These are phyloP conservation scores for Biscutella laevigata DNA, from an alignment of 441 rosid species.

Conservation along the genomic window DNA sequence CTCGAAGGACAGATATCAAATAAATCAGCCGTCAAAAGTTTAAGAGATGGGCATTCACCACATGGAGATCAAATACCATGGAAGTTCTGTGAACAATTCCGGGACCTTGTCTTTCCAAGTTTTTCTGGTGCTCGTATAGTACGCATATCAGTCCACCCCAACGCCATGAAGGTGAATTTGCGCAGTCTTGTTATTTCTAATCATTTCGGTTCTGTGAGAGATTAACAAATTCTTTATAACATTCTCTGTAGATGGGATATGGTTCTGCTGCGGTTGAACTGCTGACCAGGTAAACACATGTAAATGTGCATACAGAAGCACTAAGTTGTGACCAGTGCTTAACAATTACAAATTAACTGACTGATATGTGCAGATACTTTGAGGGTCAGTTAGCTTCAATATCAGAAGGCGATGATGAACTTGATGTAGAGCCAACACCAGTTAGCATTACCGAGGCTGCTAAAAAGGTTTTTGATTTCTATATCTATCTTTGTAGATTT, in stretches of 20 bases:
- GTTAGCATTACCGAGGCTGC: slow-evolving; percentile 69
- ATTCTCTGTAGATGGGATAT: slow-evolving; percentile 76
- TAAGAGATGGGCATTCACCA: slow-evolving; percentile 78
- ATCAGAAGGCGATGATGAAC: slow-evolving; percentile 66
- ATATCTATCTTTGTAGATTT: not conserved
- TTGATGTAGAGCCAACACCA: slow-evolving; percentile 36
- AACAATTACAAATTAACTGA: too few species aligned
- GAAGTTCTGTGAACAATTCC: slow-evolving; percentile 89
- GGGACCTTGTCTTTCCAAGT: slow-evolving; percentile 76
- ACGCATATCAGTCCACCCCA: slow-evolving; percentile 97
- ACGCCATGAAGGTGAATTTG: slow-evolving; percentile 74
- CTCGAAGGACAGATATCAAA: slow-evolving; percentile 96
- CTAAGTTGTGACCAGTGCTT: too few species aligned
- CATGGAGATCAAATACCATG: slow-evolving; percentile 97
- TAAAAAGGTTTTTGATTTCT: slow-evolving; percentile 51
- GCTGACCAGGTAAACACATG: slow-evolving; percentile 56
- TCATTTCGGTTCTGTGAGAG: slow-evolving; percentile 64
- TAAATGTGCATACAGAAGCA: too few species aligned
- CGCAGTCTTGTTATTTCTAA: slow-evolving; percentile 15
- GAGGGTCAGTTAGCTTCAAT: slow-evolving; percentile 79
- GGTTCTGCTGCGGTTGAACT: slow-evolving; percentile 93
- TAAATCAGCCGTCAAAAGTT: slow-evolving; percentile 67
- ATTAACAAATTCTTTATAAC: slow-evolving; percentile 16
- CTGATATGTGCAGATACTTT: slow-evolving; percentile 52
- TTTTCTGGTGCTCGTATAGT: slow-evolving; percentile 96